Conservation (phyloP, 164 flowering plant genomes). For the Stephania yunnanensis region DNA sequence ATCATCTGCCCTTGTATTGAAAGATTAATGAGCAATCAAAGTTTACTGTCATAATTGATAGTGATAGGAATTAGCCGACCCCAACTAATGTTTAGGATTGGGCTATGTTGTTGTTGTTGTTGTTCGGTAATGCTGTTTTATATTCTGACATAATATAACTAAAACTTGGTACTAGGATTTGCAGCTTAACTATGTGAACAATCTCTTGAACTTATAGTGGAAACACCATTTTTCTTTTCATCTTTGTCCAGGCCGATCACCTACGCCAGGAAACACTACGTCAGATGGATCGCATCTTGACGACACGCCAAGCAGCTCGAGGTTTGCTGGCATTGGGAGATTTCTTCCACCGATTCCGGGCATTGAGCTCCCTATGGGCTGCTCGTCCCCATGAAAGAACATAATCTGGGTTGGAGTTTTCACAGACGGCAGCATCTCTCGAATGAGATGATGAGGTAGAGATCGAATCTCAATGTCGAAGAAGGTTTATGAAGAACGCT, state of each 20-base stretch:
- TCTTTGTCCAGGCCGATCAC: conserved; percentile 65
- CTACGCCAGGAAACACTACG: conserved; percentile 66
- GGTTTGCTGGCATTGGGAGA: conserved; percentile 78
- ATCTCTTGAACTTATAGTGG: not conserved
- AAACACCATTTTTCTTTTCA: not conserved
- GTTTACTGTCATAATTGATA: no score
- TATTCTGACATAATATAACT: not conserved
- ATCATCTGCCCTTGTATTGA: no score
- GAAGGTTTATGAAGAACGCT: not conserved
- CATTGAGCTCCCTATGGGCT: conserved; percentile 71
- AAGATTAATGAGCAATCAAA: no score
- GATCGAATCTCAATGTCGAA: not conserved
- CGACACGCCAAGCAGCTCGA: conserved; percentile 73
- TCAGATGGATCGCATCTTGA: conserved; percentile 63
- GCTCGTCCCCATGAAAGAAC: conserved; percentile 58
- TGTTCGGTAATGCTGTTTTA: not conserved
- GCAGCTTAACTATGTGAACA: not conserved
- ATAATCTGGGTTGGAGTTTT: conserved; percentile 13
- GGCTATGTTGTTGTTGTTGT: no score
- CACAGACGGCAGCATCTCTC: not conserved
- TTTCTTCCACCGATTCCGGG: conserved; percentile 76
- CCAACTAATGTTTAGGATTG: no score
- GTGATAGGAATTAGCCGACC: no score
- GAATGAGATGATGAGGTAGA: not conserved
- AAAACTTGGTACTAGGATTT: not conserved